Percentiles rank a stretch among this genome's conserved stretches.
phyloP scores from a whole-genome alignment of 2,329 filamentous ascomycete genomes.

The Penicillium paneum region DNA sequence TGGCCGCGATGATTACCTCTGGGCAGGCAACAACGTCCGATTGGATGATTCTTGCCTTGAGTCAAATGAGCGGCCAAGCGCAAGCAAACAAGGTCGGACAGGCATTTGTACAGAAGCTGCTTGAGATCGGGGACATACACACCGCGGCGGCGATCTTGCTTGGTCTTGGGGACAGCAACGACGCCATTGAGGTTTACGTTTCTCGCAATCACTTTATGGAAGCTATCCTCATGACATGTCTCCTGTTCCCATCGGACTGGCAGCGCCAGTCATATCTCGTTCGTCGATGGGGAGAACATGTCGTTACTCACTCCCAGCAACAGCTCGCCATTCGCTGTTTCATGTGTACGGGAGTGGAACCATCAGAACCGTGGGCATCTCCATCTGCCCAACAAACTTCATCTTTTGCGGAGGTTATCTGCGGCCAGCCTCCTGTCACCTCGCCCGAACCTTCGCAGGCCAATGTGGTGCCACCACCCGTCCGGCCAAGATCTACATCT shows the following conservation, averaged over 20 bases:
- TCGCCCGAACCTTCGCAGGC: slow-evolving; percentile 57
- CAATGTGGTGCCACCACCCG: slow-evolving; percentile 21
- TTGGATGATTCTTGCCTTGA: slow-evolving; percentile 94
- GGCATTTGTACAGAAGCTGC: slow-evolving; percentile 81
- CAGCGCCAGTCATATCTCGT: slow-evolving; percentile 83
- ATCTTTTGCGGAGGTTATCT: slow-evolving; percentile 36
- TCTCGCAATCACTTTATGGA: slow-evolving; percentile 91
- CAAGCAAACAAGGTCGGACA: slow-evolving; percentile 88
- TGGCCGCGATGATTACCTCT: slow-evolving; percentile 70
- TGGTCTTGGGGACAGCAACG: slow-evolving; percentile 85
- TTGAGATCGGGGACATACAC: slow-evolving; percentile 87
- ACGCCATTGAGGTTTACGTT: slow-evolving; percentile 94
- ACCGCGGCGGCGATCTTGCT: slow-evolving; percentile 90
- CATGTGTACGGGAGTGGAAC: slow-evolving; percentile 82
- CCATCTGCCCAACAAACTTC: slow-evolving; percentile 68
- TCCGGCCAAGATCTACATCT: slow-evolving; percentile 48
- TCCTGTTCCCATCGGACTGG: slow-evolving; percentile 83
- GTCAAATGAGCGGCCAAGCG: slow-evolving; percentile 72
- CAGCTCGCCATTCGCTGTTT: slow-evolving; percentile 91
- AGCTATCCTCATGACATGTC: slow-evolving; percentile 80
- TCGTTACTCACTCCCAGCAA: slow-evolving; percentile 80
- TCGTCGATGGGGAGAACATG: slow-evolving; percentile 91
- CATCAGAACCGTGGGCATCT: slow-evolving; percentile 82
- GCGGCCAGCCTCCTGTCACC: slow-evolving; percentile 42
- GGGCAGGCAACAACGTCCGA: slow-evolving; percentile 89